A percentile compares a stretch with the other conserved stretches of the same genome.
phyloP scores from a whole-genome alignment of 495 filamentous ascomycete species.

The Chlorociboria aeruginascens region DNA sequence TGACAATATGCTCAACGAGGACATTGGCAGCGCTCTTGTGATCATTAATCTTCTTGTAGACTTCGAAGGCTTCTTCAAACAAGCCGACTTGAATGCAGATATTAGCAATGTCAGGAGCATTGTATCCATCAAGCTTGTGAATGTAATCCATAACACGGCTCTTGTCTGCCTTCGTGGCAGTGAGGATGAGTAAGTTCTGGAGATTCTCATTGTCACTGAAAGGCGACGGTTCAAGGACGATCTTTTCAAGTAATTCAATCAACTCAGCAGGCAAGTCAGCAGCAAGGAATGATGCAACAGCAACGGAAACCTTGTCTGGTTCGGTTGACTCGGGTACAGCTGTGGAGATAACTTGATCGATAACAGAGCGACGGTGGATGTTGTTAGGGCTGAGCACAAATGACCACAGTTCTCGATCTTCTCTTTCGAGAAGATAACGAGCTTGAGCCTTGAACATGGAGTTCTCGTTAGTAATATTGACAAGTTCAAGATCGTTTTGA shows the following conservation, averaged over 20 bases:
- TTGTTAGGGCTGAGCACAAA: slow-evolving; percentile 96
- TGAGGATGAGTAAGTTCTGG: slow-evolving; percentile 94
- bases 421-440: slow-evolving; percentile 84
- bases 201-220: slow-evolving; percentile 96
- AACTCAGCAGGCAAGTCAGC: slow-evolving; percentile 87
- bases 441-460: slow-evolving; percentile 97
- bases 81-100: slow-evolving; percentile 92
- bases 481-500: slow-evolving; percentile 92
- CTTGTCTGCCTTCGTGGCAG: slow-evolving; percentile 94
- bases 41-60: slow-evolving; percentile 94
- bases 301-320: slow-evolving; percentile 89
- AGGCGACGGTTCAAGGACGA: slow-evolving; percentile 90
- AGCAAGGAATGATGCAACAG: slow-evolving; percentile 83
- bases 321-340: slow-evolving; percentile 91
- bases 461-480: slow-evolving; percentile 98
- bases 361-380: slow-evolving; percentile 77
- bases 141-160: slow-evolving; percentile 94
- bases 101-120: slow-evolving; percentile 80
- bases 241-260: slow-evolving; percentile 98
- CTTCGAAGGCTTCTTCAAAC: slow-evolving; percentile 95
- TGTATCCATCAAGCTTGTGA: slow-evolving; percentile 78
- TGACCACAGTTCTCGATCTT: slow-evolving; percentile 81
- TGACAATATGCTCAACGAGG: slow-evolving; percentile 92
- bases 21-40: slow-evolving; percentile 80
- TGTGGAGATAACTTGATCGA: slow-evolving; percentile 95